Evolutionary conservation across 306 rosid genomes (phyloP).

Genomic region (Bauhinia variegata): DNA sequence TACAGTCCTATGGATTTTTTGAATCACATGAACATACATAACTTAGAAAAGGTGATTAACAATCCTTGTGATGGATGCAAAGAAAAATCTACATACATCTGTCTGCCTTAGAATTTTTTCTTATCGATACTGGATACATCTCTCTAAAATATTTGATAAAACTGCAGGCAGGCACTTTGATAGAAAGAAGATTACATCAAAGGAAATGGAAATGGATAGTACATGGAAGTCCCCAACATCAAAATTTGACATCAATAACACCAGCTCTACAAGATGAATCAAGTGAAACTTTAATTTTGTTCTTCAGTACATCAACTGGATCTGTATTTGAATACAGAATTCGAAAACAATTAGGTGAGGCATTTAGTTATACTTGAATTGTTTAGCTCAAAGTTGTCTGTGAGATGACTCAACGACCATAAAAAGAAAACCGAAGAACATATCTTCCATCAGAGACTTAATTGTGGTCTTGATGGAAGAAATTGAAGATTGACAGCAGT

Average conservation of each 20-base stretch:
- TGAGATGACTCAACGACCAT: not conserved
- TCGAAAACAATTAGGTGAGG: constrained; percentile 63
- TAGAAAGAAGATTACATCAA: constrained; percentile 79
- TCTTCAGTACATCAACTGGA: constrained; percentile 72
- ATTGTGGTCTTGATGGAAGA: no score
- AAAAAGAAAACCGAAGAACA: no score
- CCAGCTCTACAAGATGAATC: constrained; percentile 60
- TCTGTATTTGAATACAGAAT: constrained; percentile 71
- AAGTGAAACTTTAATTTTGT: constrained; percentile 56
- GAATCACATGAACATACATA: not conserved
- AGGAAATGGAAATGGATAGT: constrained; percentile 96
- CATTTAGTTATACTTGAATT: constrained; percentile 18
- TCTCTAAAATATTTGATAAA: constrained; percentile 22
- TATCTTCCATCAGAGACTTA: no score
- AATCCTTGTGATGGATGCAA: no score
- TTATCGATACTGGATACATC: not conserved
- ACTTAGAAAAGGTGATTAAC: not conserved
- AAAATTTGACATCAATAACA: constrained; percentile 68
- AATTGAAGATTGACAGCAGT: no score
- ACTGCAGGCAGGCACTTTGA: constrained; percentile 73
- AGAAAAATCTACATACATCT: no score
- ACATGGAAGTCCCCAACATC: constrained; percentile 78
- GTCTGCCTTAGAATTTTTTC: not conserved
- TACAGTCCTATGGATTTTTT: not conserved
- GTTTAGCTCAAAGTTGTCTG: constrained; percentile 13